A percentile compares a stretch with the other conserved stretches of the same genome.
Evolutionary conservation across 2,329 filamentous ascomycete genomes (phyloP).

Genomic region (Simplicillium aogashimaense): DNA sequence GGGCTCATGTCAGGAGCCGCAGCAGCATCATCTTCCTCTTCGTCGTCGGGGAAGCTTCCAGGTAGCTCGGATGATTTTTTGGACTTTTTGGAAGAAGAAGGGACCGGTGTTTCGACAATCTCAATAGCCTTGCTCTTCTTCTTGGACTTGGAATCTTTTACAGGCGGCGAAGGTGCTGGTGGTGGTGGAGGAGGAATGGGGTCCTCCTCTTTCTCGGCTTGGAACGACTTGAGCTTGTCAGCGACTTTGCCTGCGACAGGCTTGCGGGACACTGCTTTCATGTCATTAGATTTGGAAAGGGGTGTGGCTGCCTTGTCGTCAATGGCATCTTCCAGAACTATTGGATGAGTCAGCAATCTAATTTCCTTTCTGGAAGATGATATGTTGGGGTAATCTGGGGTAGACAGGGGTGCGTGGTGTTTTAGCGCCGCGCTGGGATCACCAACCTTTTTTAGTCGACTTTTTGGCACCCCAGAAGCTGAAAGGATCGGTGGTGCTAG

Average conservation of each 20-base stretch:
- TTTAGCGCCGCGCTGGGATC: not conserved
- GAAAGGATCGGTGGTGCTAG: constrained; percentile 32
- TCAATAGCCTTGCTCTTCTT: constrained; percentile 24
- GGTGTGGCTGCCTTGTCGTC: constrained; percentile 29
- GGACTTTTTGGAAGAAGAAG: constrained; percentile 21
- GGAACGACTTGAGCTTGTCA: constrained; percentile 47
- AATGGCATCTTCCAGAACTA: constrained; percentile 33
- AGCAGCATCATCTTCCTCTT: constrained; percentile 35
- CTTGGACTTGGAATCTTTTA: constrained; percentile 25
- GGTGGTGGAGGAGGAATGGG: constrained; percentile 23
- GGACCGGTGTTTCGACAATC: constrained; percentile 11
- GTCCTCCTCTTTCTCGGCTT: constrained; percentile 30
- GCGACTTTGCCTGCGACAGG: constrained; percentile 40
- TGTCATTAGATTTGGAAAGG: constrained; percentile 22
- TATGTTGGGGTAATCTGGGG: constrained; percentile 13
- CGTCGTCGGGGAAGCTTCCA: constrained; percentile 48
- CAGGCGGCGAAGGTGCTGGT: constrained; percentile 25
- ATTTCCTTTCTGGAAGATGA: constrained; percentile 23
- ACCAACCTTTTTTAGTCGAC: constrained; percentile 28
- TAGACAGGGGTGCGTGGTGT: constrained; percentile 4
- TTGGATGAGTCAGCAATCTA: constrained; percentile 39
- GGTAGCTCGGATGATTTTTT: constrained; percentile 30
- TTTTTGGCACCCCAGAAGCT: constrained; percentile 48
- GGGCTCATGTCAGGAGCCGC: constrained; percentile 9
- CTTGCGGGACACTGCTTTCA: constrained; percentile 38